Conservation (phyloP, 352 stramenopile genomes). For the Pythium monospermum region DNA sequence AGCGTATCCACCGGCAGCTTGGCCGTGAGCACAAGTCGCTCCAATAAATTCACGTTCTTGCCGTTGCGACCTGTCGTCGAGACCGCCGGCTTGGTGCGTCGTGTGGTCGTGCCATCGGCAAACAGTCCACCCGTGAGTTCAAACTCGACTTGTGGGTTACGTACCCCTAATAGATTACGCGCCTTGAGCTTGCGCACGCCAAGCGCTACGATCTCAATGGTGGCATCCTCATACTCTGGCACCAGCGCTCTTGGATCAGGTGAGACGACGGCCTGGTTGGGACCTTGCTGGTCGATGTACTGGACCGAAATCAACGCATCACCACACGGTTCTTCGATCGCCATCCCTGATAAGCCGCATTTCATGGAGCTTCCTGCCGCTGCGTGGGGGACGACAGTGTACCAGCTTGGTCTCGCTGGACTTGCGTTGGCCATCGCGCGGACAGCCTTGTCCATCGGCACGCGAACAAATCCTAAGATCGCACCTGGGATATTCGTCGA, state of each 20-base stretch:
- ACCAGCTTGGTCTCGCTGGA: slow-evolving; percentile 50
- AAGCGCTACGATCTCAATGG: slow-evolving; percentile 59
- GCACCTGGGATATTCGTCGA: slow-evolving; percentile 7
- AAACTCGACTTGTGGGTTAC: slow-evolving; percentile 60
- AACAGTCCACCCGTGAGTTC: slow-evolving; percentile 57
- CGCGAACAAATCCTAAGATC: slow-evolving; percentile 40
- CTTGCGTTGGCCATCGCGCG: slow-evolving; percentile 36
- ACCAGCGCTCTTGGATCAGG: slow-evolving; percentile 26
- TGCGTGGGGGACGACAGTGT: slow-evolving; percentile 24
- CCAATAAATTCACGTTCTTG: slow-evolving; percentile 78
- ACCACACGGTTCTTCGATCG: slow-evolving; percentile 35
- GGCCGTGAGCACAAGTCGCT: slow-evolving; percentile 40
- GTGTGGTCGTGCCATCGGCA: slow-evolving; percentile 34
- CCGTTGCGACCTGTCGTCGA: slow-evolving; percentile 12
- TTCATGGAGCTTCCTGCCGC: background rate
- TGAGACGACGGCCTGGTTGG: slow-evolving; percentile 23
- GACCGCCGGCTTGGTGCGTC: slow-evolving; percentile 29
- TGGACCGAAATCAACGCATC: slow-evolving; percentile 61
- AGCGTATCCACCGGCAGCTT: slow-evolving; percentile 58
- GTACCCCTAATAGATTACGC: slow-evolving; percentile 42
- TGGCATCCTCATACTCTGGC: slow-evolving; percentile 49
- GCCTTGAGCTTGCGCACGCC: slow-evolving; percentile 68
- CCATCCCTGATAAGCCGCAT: background rate
- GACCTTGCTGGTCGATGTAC: slow-evolving; percentile 42
- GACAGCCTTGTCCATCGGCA: slow-evolving; percentile 43